Percentiles rank a stretch among this genome's conserved stretches.
phyloP scores from a whole-genome alignment of 2,329 filamentous ascomycete genomes.

The Orbilia oligospora region DNA sequence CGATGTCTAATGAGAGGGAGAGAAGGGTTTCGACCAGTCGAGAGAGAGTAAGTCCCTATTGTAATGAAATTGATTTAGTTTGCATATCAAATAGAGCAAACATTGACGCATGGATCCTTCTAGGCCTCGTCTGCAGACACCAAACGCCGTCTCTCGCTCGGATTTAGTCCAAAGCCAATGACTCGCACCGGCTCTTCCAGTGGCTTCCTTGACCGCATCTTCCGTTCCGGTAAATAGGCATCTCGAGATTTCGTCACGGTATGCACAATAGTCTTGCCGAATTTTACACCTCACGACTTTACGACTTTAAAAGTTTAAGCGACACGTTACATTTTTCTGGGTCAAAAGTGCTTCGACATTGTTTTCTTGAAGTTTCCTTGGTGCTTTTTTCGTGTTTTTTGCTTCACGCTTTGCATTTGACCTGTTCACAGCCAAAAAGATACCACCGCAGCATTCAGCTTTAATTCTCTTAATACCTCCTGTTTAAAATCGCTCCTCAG shows the following conservation, averaged over 20 bases:
- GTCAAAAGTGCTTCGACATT: slow-evolving; percentile 30
- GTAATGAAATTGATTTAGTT: too few species aligned
- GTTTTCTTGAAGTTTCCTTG: neutral
- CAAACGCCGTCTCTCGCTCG: slow-evolving; percentile 50
- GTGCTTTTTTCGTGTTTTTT: neutral
- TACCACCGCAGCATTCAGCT: slow-evolving; percentile 50
- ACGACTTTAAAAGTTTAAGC: slow-evolving; percentile 12
- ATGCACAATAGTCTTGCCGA: neutral
- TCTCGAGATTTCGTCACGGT: neutral
- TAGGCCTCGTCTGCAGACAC: slow-evolving; percentile 53
- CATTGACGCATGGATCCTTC: slow-evolving; percentile 13
- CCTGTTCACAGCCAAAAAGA: slow-evolving; percentile 30
- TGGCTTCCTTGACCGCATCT: slow-evolving; percentile 53
- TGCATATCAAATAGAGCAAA: neutral
- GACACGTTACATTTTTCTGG: slow-evolving; percentile 1
- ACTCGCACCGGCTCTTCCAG: slow-evolving; percentile 30
- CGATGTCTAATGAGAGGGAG: slow-evolving; percentile 43
- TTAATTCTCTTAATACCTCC: slow-evolving; percentile 45
- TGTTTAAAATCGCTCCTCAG: slow-evolving; percentile 1
- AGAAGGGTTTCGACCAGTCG: slow-evolving; percentile 38
- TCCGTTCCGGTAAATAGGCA: slow-evolving; percentile 36
- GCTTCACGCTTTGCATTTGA: neutral
- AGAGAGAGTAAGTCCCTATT: slow-evolving; percentile 34
- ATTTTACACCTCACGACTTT: slow-evolving; percentile 1
- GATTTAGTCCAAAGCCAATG: slow-evolving; percentile 52